A percentile compares a stretch with the other conserved stretches of the same genome.
Evolutionary conservation across 345 rosid species (phyloP).

Genomic region (Alliaria petiolata): DNA sequence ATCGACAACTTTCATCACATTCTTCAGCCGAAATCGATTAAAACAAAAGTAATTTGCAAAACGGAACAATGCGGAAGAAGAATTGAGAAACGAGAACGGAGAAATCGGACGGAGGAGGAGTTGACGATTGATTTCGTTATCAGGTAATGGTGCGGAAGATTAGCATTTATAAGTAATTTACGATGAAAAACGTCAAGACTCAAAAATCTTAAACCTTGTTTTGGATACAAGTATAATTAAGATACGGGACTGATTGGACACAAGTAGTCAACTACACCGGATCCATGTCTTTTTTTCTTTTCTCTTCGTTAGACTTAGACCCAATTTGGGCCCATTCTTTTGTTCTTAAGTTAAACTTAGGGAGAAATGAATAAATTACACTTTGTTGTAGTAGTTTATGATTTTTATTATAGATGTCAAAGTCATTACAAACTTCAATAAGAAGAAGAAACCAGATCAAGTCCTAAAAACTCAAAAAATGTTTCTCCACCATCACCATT

Average conservation of each 20-base stretch:
- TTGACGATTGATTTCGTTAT: not conserved
- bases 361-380: too few species aligned
- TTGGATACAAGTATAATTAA: conserved; percentile 6
- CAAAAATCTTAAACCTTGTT: not conserved
- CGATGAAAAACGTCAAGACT: conserved; percentile 1
- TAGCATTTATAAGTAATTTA: conserved; percentile 11
- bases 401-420: too few species aligned
- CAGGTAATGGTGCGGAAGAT: too few species aligned
- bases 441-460: too few species aligned
- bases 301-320: not conserved
- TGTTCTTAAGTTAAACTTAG: too few species aligned
- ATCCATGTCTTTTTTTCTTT: not conserved
- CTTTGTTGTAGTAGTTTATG: too few species aligned
- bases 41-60: not conserved
- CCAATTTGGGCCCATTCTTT: too few species aligned
- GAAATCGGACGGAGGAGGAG: not conserved
- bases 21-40: not conserved
- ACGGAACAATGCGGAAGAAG: not conserved
- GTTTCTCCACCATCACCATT: too few species aligned
- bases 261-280: not conserved
- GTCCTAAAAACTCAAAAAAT: too few species aligned
- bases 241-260: not conserved
- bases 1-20: conserved; percentile 36
- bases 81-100: not conserved
- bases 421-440: too few species aligned